Percentiles rank a stretch among this genome's conserved stretches.
Conservation (phyloP, 2,329 filamentous ascomycete genomes). For the Sclerotinia minor region DNA sequence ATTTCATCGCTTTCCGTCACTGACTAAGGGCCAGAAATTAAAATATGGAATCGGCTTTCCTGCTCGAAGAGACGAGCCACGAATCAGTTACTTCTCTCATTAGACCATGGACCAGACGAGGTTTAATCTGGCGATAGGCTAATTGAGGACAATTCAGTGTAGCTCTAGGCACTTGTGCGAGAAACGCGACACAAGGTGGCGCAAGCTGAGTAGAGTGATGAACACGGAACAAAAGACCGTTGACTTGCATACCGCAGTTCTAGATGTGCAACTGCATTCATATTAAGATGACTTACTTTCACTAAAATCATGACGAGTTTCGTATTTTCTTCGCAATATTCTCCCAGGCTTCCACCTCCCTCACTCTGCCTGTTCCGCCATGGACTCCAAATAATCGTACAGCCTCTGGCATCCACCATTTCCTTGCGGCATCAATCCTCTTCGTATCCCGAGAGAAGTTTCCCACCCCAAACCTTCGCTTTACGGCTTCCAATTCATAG, state of each 20-base stretch:
- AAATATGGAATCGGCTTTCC: neutral
- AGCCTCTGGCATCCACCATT: slow-evolving; percentile 39
- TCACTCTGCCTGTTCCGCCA: slow-evolving; percentile 30
- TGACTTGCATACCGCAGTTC: neutral
- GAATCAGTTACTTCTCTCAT: neutral
- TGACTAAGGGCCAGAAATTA: neutral
- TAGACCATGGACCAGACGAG: slow-evolving; percentile 9
- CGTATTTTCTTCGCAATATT: slow-evolving; percentile 31
- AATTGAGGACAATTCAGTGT: neutral
- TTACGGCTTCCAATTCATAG: slow-evolving; percentile 35
- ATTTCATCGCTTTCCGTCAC: neutral
- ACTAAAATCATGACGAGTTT: neutral
- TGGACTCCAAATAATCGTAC: slow-evolving; percentile 39
- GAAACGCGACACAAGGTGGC: neutral
- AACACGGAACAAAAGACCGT: neutral
- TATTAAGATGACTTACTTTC: neutral
- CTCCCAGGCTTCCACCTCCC: slow-evolving; percentile 38
- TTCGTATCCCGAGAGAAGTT: slow-evolving; percentile 39
- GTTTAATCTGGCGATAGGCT: neutral
- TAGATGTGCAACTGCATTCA: neutral
- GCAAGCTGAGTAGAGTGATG: neutral
- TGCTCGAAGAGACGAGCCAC: neutral
- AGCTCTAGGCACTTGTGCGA: neutral
- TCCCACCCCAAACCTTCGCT: slow-evolving; percentile 39
- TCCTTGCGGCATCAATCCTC: slow-evolving; percentile 31